Base-by-base conservation (phyloP, 2,329 filamentous ascomycete genomes). In the Penicillium sp. region DNA sequence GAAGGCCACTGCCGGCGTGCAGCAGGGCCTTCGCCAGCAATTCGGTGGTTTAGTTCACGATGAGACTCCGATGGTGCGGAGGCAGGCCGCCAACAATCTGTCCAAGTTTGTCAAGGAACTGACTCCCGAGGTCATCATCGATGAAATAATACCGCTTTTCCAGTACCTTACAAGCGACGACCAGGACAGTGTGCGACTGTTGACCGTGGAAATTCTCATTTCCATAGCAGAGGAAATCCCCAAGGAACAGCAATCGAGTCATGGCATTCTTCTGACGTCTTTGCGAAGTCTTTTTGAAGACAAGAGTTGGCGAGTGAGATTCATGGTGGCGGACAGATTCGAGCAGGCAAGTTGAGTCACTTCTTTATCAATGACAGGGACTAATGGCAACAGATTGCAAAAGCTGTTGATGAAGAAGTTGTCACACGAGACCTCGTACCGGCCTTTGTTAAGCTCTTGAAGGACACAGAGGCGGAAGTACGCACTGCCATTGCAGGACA, bases 61-160 rank as follows among this genome's bases (percentile, higher is more conserved):
- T 78, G 94, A 99, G 74, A 99, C 94, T 42, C 94, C 94, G 47
- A 99, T 99, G 94, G 94, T 99, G 63, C 88, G 94, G 76, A 89
- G 94, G 79, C 92, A 97, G 77, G 89, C 94, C 49, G 94, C 94
- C 60, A 97, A 91, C 75, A 94, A 97, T 77, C 82, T 99, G 66
- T 89, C 93, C 68, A 97, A 96, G 73, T 99, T 99, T 70, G 90
- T 97, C 69, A 96, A 96, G 80, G 91, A 94, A 76, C 96, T 97
- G 91, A 86, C 91, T 46, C 86, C 92, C 47, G 82, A 88, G 57
- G 86, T 96, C 66, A 91, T 97, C 66, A 91, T 99, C 68, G 91
- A 96, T 57, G 94, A 99, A 79, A 97, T 99, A 90, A 97, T 99
- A 79, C 91, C 93, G 71, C 84, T 97, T 64, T 99, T 99, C 79